These are phyloP conservation scores for Myxozyma udenii DNA, from an alignment of 805 yeast genomes.

Conservation along the genomic window DNA sequence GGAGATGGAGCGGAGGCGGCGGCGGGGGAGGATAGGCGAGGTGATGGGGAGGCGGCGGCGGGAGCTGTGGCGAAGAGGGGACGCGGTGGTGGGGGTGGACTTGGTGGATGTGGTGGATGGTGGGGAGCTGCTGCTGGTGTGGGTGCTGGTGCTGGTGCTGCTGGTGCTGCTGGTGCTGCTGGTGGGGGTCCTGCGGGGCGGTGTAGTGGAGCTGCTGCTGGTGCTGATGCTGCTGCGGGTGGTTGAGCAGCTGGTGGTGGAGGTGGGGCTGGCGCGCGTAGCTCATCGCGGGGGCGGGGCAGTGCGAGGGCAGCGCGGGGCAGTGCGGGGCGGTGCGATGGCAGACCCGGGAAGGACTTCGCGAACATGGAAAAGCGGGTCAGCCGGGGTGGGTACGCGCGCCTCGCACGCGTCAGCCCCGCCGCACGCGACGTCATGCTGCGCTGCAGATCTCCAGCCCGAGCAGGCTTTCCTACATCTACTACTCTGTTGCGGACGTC, in stretches of 20 bases:
- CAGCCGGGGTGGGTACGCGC: neutral
- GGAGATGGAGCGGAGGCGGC: neutral
- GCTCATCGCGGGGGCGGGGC: conserved; percentile 17
- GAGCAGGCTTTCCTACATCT: no score
- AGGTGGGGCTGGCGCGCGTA: conserved; percentile 19
- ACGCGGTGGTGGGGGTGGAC: no score
- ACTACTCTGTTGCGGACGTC: no score
- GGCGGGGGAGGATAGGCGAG: neutral
- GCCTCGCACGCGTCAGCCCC: neutral
- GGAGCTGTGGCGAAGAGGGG: neutral
- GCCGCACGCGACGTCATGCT: no score
- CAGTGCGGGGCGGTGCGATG: conserved; percentile 2
- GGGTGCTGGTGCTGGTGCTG: conserved; percentile 12
- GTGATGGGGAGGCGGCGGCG: neutral
- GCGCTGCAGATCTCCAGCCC: no score
- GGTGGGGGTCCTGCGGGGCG: neutral
- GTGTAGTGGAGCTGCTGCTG: conserved; percentile 3
- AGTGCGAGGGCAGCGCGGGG: neutral
- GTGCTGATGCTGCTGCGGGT: conserved; percentile 5
- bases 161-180: conserved; percentile 11
- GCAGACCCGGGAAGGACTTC: neutral
- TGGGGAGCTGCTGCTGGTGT: conserved; percentile 7
- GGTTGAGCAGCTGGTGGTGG: conserved; percentile 24
- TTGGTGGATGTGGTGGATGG: conserved; percentile 2
- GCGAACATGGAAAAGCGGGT: neutral